Base-by-base conservation (phyloP, 1,284 basidiomycete genomes). In the Fomes fomentarius region DNA sequence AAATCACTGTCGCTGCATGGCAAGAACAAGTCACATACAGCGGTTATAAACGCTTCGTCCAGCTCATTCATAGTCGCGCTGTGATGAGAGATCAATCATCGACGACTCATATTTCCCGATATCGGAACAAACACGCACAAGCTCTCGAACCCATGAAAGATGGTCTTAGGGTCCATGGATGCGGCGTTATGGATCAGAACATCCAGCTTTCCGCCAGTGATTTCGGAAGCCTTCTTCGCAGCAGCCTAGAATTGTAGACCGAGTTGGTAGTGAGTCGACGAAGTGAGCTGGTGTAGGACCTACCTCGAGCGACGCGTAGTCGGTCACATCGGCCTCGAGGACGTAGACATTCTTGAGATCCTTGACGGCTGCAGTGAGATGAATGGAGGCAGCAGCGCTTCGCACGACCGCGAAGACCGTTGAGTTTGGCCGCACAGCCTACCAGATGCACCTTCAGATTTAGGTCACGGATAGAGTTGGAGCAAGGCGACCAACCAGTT, bases 291-390 rank as follows among this genome's bases (percentile, higher is more conserved):
- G n/a, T 1, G 24, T 4, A 35, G 26, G 7, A 12, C 28, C 15
- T 48, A 65, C 67, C 54, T 61, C 54, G 24, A 71, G 51, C 1
- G 65, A 56, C 30, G 25, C 26, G 17, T 55, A 41, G 37, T 67
- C 62, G 28, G 43, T 57, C 5, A 70, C 50, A 38, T 71, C 69
- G 3, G 52, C 65, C 22, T 65, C 52, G 21, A 69, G 21, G 34
- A 69, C 50, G 38, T 70, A 64, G 2, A 71, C 54, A 34, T 70
- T 69, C 15, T 40, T 41, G 9, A 48, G 11, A 8, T 33, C 19
- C 9, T 46, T 75, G 30, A 45, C 34, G 21, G 63, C 47, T 17
- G 46, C 25, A 2, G 38, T 35, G 6, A 66, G 54, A 22, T 61
- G 62, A 19, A 47, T 56, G 4, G 65, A 54, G 11, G 31, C 43